Evolutionary conservation across 257 asterid species (phyloP).

Genomic region (Mitragyna speciosa): DNA sequence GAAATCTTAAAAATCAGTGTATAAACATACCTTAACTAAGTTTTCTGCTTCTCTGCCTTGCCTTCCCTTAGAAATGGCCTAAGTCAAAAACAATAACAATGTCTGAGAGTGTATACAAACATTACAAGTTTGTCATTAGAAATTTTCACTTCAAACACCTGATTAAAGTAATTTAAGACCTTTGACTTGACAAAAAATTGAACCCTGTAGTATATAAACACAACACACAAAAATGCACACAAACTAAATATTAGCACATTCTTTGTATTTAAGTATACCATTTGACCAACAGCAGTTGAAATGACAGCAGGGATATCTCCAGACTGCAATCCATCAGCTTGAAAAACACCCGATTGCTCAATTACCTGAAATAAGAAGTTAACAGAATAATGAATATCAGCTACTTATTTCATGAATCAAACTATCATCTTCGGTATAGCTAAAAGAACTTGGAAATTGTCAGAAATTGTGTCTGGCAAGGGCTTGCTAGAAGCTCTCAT

Average conservation of each 20-base stretch:
- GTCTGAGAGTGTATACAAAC: not conserved
- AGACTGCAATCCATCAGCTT: constrained; percentile 55
- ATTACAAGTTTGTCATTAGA: not conserved
- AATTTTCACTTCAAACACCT: not conserved
- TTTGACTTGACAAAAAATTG: not conserved
- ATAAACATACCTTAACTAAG: constrained; percentile 55
- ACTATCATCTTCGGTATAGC: not conserved
- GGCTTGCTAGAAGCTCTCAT: not conserved
- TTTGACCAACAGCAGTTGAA: constrained; percentile 82
- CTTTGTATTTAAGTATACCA: constrained; percentile 42
- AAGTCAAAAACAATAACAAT: constrained; percentile 14
- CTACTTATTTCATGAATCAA: not conserved
- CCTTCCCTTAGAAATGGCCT: constrained; percentile 88
- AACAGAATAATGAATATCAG: not conserved
- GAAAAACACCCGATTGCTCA: constrained; percentile 71
- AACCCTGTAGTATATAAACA: not conserved
- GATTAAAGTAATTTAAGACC: not conserved
- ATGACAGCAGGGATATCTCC: constrained; percentile 55
- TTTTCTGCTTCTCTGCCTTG: constrained; percentile 96
- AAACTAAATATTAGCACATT: not conserved
- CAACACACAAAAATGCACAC: not conserved
- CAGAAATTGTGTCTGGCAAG: not conserved
- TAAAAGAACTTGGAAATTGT: not conserved
- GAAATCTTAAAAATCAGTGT: not conserved
- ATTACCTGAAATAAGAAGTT: constrained; percentile 51